phyloP scores from a whole-genome alignment of 2,329 filamentous ascomycete genomes.

The Phialophora macrospora region DNA sequence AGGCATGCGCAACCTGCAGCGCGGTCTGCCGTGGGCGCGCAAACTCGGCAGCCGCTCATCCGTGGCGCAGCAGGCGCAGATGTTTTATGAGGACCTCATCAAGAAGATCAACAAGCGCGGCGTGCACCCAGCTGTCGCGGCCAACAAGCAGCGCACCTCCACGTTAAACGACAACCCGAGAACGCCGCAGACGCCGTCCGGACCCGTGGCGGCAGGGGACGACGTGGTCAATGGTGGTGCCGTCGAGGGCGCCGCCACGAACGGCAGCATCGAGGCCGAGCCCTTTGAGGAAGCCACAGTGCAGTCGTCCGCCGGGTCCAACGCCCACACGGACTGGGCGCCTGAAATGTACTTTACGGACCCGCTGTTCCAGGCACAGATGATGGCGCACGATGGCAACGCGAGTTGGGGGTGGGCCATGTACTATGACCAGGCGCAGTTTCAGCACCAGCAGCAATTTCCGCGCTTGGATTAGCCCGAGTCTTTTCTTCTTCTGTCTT shows the following conservation, averaged over 20 bases:
- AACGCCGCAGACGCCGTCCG: no score
- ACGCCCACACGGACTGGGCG: conserved; percentile 12
- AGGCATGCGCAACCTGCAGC: conserved; percentile 12
- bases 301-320: conserved; percentile 3
- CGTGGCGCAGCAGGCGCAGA: conserved; percentile 13
- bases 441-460: conserved; percentile 12
- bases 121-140: neutral
- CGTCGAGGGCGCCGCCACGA: neutral
- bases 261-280: neutral
- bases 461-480: neutral
- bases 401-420: conserved; percentile 7
- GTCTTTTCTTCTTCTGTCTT: no score
- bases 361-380: conserved; percentile 13
- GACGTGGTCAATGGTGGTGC: neutral
- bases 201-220: neutral
- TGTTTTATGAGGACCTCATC: conserved; percentile 13
- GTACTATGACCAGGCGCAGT: conserved; percentile 12
- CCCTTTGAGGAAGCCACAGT: conserved; percentile 10
- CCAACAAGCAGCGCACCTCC: no score
- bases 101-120: conserved; percentile 13
- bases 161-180: no score
- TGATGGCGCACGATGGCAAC: conserved; percentile 11
- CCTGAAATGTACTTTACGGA: conserved; percentile 15
- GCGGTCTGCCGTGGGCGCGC: conserved; percentile 8
- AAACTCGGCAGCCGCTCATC: conserved; percentile 9